Evolutionary conservation across 139 green algal species (phyloP).

Genomic region (Chloropicon primus): DNA sequence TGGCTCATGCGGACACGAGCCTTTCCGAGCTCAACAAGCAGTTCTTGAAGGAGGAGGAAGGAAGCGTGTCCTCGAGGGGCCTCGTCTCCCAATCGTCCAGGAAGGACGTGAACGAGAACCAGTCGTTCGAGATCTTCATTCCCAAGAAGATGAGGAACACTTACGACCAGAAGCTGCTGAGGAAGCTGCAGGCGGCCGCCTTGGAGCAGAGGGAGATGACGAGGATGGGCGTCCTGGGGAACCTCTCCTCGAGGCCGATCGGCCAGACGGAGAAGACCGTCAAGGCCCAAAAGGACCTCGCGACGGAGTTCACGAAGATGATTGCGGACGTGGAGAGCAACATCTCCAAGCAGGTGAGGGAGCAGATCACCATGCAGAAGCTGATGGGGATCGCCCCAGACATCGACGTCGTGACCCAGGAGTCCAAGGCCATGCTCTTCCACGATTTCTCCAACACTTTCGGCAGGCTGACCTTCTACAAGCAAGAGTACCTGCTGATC

Average conservation of each 20-base stretch:
- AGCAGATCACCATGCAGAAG: not conserved
- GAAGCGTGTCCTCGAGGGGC: not conserved
- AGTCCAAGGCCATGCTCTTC: constrained; percentile 1
- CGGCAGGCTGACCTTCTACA: constrained; percentile 8
- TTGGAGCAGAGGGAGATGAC: constrained; percentile 15
- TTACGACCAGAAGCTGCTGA: constrained; percentile 32
- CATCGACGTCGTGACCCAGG: not conserved
- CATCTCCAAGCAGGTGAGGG: constrained; percentile 24
- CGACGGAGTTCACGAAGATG: constrained; percentile 27
- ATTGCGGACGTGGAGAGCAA: constrained; percentile 42
- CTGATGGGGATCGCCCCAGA: not conserved
- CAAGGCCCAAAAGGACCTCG: constrained; percentile 15
- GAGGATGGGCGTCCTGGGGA: constrained; percentile 21
- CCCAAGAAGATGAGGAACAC: constrained; percentile 24
- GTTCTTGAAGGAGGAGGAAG: constrained; percentile 7
- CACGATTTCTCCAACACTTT: constrained; percentile 3
- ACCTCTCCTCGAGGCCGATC: constrained; percentile 19
- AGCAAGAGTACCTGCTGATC: constrained; percentile 7
- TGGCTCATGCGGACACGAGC: constrained; percentile 32
- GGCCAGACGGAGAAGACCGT: constrained; percentile 19
- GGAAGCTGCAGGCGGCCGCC: constrained; percentile 11
- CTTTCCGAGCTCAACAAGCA: constrained; percentile 7
- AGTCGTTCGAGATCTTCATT: constrained; percentile 38
- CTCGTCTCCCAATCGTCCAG: not conserved
- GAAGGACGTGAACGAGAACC: constrained; percentile 4